Evolutionary conservation across 352 stramenopile species (phyloP), one percentile per base, ranked within the genome.

Genomic region (Phytophthora boehmeriae): DNA sequence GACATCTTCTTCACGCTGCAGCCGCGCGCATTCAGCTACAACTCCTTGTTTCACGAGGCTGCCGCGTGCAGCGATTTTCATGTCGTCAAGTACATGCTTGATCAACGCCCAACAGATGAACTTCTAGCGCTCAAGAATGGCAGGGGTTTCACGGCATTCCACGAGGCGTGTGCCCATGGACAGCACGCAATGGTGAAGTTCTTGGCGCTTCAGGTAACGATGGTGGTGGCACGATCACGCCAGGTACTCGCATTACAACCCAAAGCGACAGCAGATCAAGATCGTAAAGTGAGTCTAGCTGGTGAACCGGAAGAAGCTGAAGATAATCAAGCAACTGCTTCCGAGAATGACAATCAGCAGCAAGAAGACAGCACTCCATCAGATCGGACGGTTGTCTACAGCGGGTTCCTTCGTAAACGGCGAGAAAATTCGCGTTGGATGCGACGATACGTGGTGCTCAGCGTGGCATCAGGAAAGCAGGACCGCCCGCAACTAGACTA

Each of bases 341-440:
- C 44, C 19, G 46, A 62, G 27, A 28, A 14, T 9, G 25, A 49
- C 0, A 68, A 57, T 27, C 59, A 67, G 17, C 20, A 68, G 27
- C 44, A 68, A 38, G 17, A 72, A 35, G 19, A 8, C 13, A 44
- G 11, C 35, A 10, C 22, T 36, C 22, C 16, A 54, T 11, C 25
- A 0, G 32, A 68, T 11, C 48, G 60, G 30, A 56, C 42, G 0
- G 39, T 86, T 25, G 54, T 88, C 41, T 83, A 67, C 58, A 81
- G 70, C 19, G 83, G 80, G 0, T 91, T 78, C 43, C 66, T 95
- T 30, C 81, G 80, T 41, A 95, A 95, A 41, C 74, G 83, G 8
- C 86, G 86, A 5, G 86, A 94, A 68, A 89, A 78, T 5, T 92
- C 83, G 9, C 83, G 86, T 4, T 94, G 86, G 86, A 87, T 90